These are phyloP conservation scores for Stephanocyclus meneghinianus DNA, from an alignment of 352 stramenopile species.

Conservation along the genomic window DNA sequence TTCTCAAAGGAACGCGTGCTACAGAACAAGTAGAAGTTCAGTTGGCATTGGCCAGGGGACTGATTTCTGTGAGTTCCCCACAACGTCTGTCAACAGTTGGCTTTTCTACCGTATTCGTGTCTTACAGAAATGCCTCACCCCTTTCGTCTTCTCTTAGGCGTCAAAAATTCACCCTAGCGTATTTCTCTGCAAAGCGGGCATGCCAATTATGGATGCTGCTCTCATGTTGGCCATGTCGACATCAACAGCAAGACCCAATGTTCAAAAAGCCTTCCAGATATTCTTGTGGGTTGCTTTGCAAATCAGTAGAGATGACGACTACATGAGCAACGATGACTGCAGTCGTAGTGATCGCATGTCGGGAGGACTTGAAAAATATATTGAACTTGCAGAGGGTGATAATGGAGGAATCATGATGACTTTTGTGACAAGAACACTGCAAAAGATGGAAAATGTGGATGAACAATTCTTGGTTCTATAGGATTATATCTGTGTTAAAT, in stretches of 20 bases:
- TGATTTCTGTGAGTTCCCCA: slow-evolving; percentile 20
- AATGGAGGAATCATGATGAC: slow-evolving; percentile 64
- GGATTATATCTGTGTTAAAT: background rate
- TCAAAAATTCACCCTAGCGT: slow-evolving; percentile 32
- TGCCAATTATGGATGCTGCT: slow-evolving; percentile 54
- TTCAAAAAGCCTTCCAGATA: slow-evolving; percentile 50
- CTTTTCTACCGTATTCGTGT: background rate
- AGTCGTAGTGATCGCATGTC: slow-evolving; percentile 20
- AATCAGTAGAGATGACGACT: slow-evolving; percentile 6
- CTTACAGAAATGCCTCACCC: no score
- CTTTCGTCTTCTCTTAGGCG: background rate
- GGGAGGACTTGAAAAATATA: slow-evolving; percentile 49
- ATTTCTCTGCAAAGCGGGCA: slow-evolving; percentile 50
- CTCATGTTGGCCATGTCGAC: slow-evolving; percentile 54
- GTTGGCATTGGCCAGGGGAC: slow-evolving; percentile 41
- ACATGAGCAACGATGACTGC: slow-evolving; percentile 1
- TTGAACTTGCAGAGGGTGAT: slow-evolving; percentile 48
- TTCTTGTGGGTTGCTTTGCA: slow-evolving; percentile 58
- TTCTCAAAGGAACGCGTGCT: slow-evolving; percentile 48
- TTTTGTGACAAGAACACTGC: slow-evolving; percentile 46
- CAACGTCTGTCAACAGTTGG: background rate
- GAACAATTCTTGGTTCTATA: slow-evolving; percentile 22
- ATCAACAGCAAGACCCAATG: slow-evolving; percentile 25
- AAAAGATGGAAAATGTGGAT: slow-evolving; percentile 44
- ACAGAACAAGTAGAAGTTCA: slow-evolving; percentile 53